These are phyloP conservation scores for Magnusiomyces paraingens DNA, from an alignment of 1,139 yeast species.

Conservation along the genomic window DNA sequence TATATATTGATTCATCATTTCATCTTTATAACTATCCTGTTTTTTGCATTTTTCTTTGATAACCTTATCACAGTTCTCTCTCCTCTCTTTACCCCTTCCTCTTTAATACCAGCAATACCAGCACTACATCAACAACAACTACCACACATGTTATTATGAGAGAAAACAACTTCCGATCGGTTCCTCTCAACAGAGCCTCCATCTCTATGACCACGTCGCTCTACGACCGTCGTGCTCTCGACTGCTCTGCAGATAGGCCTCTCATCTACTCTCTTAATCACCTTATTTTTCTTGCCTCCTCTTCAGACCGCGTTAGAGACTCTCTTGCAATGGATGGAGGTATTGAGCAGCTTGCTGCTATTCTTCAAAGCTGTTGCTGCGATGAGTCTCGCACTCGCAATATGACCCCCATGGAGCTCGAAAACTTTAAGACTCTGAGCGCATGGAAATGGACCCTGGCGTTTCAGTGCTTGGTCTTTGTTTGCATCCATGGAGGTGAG, in stretches of 20 bases:
- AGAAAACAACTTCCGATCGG: conserved; percentile 79
- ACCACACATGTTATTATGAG: conserved; percentile 48
- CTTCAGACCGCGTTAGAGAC: conserved; percentile 84
- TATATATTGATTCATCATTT: too few species aligned
- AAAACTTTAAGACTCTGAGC: conserved; percentile 41
- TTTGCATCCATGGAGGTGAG: conserved; percentile 92
- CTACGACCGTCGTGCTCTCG: conserved; percentile 88
- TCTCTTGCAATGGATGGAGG: conserved; percentile 89
- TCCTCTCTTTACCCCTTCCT: too few species aligned
- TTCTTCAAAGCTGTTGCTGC: conserved; percentile 68
- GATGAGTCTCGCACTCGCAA: conserved; percentile 6
- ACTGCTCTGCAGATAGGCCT: conserved; percentile 84
- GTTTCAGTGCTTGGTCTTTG: conserved; percentile 81
- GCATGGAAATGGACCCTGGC: conserved; percentile 98
- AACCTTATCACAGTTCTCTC: too few species aligned
- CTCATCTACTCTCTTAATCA: conserved; percentile 87
- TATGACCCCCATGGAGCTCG: conserved; percentile 4
- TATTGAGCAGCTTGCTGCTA: conserved; percentile 76
- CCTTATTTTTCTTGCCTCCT: conserved; percentile 76
- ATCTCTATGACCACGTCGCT: conserved; percentile 82
- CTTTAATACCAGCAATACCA: too few species aligned
- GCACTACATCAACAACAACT: too few species aligned
- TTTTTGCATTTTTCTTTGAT: too few species aligned
- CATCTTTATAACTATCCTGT: too few species aligned
- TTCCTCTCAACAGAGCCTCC: conserved; percentile 78